These are phyloP conservation scores for Dipodascus albidus DNA, from an alignment of 805 yeast species.

Conservation along the genomic window DNA sequence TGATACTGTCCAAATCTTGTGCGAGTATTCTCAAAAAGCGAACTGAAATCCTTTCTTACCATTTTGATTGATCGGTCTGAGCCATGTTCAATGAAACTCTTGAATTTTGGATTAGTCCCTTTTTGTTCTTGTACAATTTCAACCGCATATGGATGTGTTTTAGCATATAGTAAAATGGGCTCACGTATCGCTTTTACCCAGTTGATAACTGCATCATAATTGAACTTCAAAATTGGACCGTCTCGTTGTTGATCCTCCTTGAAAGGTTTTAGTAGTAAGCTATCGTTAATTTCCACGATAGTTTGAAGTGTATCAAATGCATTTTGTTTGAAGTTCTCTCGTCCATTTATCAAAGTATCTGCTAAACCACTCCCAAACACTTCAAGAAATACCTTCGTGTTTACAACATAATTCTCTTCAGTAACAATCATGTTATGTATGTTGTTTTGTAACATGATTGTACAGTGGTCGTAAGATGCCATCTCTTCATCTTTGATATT, in stretches of 20 bases:
- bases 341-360: background rate
- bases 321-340: background rate
- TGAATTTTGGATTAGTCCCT: background rate
- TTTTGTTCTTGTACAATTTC: background rate
- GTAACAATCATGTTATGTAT: conserved; percentile 62
- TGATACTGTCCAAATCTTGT: background rate
- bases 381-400: conserved; percentile 53
- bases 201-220: background rate
- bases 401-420: conserved; percentile 57
- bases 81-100: background rate
- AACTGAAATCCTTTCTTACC: background rate
- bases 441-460: conserved; percentile 42
- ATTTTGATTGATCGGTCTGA: background rate
- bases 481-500: background rate
- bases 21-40: background rate
- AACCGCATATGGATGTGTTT: background rate
- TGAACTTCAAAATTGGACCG: background rate
- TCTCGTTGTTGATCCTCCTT: background rate
- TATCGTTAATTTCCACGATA: background rate
- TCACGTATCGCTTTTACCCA: background rate
- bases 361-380: conserved; percentile 33
- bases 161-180: background rate
- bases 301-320: background rate
- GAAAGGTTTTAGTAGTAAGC: background rate
- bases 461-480: background rate